Percentiles rank a stretch among this genome's conserved stretches.
These are phyloP conservation scores for Pelargonium fulgidum DNA, from an alignment of 441 rosid genomes.

Conservation along the genomic window DNA sequence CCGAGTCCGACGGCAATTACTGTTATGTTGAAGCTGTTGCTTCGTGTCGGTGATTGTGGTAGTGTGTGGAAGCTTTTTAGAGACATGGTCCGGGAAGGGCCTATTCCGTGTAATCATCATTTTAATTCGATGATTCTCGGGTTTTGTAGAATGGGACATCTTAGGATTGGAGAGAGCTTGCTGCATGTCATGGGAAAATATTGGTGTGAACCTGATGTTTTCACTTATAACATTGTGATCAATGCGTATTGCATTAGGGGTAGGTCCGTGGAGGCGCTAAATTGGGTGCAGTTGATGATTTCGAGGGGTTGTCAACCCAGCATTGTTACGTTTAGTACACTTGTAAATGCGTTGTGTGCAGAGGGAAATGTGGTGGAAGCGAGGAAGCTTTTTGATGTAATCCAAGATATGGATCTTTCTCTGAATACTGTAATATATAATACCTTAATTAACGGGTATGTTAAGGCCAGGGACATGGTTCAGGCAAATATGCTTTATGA, in stretches of 20 bases:
- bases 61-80: constrained; percentile 59
- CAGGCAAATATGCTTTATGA: constrained; percentile 46
- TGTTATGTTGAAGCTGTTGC: constrained; percentile 44
- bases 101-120: constrained; percentile 37
- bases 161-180: constrained; percentile 46
- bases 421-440: constrained; percentile 46
- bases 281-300: constrained; percentile 48
- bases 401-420: constrained; percentile 38
- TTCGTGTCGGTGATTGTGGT: constrained; percentile 52
- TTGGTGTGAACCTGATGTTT: constrained; percentile 46
- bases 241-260: constrained; percentile 47
- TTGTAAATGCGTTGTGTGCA: constrained; percentile 49
- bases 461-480: constrained; percentile 51
- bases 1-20: constrained; percentile 53
- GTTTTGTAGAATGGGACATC: constrained; percentile 46
- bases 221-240: constrained; percentile 51
- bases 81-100: constrained; percentile 49
- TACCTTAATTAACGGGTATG: constrained; percentile 58
- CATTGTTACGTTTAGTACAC: constrained; percentile 37
- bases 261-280: constrained; percentile 31
- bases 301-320: constrained; percentile 46
- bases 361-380: constrained; percentile 52
- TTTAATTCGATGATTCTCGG: constrained; percentile 50
- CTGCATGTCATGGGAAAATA: constrained; percentile 48
- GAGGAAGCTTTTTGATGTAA: constrained; percentile 42